A percentile compares a stretch with the other conserved stretches of the same genome.
Evolutionary conservation across 495 filamentous ascomycete genomes (phyloP).

Genomic region (Aspergillus egyptiacus): DNA sequence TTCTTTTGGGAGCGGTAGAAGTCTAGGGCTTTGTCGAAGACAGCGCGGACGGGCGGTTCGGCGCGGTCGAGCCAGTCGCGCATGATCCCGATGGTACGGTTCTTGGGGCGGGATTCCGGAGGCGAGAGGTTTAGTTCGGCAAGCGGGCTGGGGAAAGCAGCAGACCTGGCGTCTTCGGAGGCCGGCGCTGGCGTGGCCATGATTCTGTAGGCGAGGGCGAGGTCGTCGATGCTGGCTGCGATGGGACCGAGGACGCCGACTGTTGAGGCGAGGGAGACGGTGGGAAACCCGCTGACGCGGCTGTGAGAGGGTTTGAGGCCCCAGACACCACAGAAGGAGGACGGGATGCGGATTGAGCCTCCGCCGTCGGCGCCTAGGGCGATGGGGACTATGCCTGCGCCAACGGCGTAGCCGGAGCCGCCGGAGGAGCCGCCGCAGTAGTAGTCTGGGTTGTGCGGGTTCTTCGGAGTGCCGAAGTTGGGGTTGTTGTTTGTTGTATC

Average conservation of each 20-base stretch:
- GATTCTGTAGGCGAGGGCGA: constrained; percentile 74
- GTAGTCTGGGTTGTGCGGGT: constrained; percentile 74
- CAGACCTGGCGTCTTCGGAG: constrained; percentile 39
- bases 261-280: constrained; percentile 53
- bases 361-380: constrained; percentile 82
- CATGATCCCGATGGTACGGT: constrained; percentile 63
- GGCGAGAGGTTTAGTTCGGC: constrained; percentile 1
- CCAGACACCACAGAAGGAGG: constrained; percentile 78
- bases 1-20: constrained; percentile 51
- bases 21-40: constrained; percentile 54
- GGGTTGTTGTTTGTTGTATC: constrained; percentile 84
- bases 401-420: constrained; percentile 73
- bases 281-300: constrained; percentile 61
- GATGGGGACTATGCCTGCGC: constrained; percentile 72
- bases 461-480: constrained; percentile 69
- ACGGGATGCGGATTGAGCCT: constrained; percentile 76
- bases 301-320: constrained; percentile 81
- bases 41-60: constrained; percentile 53
- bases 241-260: constrained; percentile 71
- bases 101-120: constrained; percentile 20
- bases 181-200: constrained; percentile 66
- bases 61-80: constrained; percentile 69
- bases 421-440: constrained; percentile 89
- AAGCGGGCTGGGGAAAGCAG: constrained; percentile 46
- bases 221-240: constrained; percentile 68